phyloP scores from a whole-genome alignment of 139 green algal genomes.

The Medakamo hakoo region DNA sequence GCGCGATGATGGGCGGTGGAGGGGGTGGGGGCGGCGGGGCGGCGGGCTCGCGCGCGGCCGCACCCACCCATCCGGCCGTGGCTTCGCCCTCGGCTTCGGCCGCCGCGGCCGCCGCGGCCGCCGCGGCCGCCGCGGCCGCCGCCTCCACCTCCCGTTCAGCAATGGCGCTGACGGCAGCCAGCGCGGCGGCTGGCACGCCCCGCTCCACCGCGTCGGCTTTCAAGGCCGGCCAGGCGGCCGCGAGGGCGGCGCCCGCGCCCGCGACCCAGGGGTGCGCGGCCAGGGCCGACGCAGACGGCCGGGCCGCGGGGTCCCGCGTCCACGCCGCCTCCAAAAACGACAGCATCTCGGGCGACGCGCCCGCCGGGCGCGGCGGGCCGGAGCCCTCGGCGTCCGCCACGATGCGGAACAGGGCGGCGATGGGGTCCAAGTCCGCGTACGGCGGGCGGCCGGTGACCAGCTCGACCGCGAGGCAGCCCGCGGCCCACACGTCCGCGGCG shows the following conservation, averaged over 20 bases:
- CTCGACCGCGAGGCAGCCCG: conserved; percentile 90
- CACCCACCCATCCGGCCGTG: too few relatives aligned
- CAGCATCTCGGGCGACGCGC: background rate
- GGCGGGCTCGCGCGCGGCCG: too few relatives aligned
- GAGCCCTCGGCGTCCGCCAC: background rate
- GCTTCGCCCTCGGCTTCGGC: too few relatives aligned
- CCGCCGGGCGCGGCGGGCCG: too few relatives aligned
- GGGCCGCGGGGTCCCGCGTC: background rate
- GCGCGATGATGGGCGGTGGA: too few relatives aligned
- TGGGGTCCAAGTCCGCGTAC: background rate
- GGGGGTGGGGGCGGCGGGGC: too few relatives aligned
- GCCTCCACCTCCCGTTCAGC: background rate
- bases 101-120: too few relatives aligned
- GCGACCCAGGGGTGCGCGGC: background rate
- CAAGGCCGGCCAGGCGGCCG: background rate
- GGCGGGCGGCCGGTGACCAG: conserved; percentile 62
- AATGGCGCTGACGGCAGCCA: background rate
- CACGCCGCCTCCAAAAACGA: background rate
- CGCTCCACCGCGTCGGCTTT: background rate
- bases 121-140: too few relatives aligned
- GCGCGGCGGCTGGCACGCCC: background rate
- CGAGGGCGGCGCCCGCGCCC: background rate
- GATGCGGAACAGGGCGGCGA: background rate
- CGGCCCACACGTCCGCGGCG: conserved; percentile 85
- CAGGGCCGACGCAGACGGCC: background rate